Evolutionary conservation across 306 rosid species (phyloP).

Genomic region (Dryas octopetala): DNA sequence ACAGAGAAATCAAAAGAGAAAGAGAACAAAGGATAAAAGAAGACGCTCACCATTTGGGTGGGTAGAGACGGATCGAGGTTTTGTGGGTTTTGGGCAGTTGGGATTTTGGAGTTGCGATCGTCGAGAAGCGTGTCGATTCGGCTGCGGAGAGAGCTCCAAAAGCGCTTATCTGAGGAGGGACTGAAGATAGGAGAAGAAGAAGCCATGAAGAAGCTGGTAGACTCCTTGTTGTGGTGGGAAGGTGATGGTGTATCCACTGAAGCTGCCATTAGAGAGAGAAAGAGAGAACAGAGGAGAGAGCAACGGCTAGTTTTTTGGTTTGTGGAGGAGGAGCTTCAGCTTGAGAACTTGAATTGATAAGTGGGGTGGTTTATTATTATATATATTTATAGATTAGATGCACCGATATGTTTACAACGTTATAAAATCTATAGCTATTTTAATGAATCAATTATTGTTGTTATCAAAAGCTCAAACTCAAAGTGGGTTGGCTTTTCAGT

Average conservation of each 20-base stretch:
- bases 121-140: constrained; percentile 52
- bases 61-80: constrained; percentile 21
- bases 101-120: constrained; percentile 26
- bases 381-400: constrained; percentile 9
- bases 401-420: constrained; percentile 41
- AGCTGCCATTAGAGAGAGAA: constrained; percentile 44
- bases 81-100: background rate
- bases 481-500: background rate
- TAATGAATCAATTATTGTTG: background rate
- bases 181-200: constrained; percentile 42
- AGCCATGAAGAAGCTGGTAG: constrained; percentile 26
- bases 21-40: background rate
- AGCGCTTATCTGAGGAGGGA: constrained; percentile 75
- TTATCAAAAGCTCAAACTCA: background rate
- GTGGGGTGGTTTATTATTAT: background rate
- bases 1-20: background rate
- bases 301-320: constrained; percentile 77
- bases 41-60: constrained; percentile 31
- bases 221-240: constrained; percentile 43
- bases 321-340: constrained; percentile 25
- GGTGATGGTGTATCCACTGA: constrained; percentile 52
- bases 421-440: constrained; percentile 24
- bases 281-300: constrained; percentile 1
- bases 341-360: background rate
- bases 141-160: constrained; percentile 68